These are phyloP conservation scores for Diaporthe aspalathi DNA, from an alignment of 2,329 filamentous ascomycete species.

Conservation along the genomic window DNA sequence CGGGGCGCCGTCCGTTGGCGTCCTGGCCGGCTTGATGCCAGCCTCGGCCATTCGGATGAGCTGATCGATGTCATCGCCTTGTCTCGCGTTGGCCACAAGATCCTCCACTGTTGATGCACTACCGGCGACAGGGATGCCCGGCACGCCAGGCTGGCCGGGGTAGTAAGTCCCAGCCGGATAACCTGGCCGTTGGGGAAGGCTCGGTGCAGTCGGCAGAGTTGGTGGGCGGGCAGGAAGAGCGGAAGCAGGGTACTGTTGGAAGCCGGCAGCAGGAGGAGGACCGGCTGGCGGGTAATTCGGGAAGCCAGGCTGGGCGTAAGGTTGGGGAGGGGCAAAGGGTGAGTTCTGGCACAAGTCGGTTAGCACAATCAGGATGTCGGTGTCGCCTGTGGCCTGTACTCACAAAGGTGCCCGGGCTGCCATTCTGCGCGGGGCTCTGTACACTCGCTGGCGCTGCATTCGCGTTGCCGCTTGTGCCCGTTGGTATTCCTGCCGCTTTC, in stretches of 20 bases:
- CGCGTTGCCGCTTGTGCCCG: constrained; percentile 66
- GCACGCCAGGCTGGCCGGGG: constrained; percentile 46
- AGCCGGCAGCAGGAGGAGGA: constrained; percentile 47
- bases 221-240: constrained; percentile 60
- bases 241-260: constrained; percentile 51
- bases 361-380: constrained; percentile 39
- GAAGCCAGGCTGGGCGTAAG: constrained; percentile 41
- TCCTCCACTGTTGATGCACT: constrained; percentile 60
- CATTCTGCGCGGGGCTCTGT: constrained; percentile 63
- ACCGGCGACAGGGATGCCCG: constrained; percentile 44
- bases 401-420: constrained; percentile 69
- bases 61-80: constrained; percentile 72
- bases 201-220: constrained; percentile 44
- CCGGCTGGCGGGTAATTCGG: constrained; percentile 50
- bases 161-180: constrained; percentile 44
- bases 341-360: constrained; percentile 49
- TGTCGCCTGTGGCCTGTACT: constrained; percentile 51
- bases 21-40: constrained; percentile 63
- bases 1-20: constrained; percentile 44
- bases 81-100: constrained; percentile 57
- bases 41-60: constrained; percentile 74
- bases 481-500: constrained; percentile 69
- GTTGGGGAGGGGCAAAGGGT: constrained; percentile 57
- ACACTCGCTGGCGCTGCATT: constrained; percentile 63
- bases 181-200: constrained; percentile 46